These are phyloP conservation scores for Biscogniauxia mediterranea DNA, from an alignment of 2,329 filamentous ascomycete genomes.

Conservation along the genomic window DNA sequence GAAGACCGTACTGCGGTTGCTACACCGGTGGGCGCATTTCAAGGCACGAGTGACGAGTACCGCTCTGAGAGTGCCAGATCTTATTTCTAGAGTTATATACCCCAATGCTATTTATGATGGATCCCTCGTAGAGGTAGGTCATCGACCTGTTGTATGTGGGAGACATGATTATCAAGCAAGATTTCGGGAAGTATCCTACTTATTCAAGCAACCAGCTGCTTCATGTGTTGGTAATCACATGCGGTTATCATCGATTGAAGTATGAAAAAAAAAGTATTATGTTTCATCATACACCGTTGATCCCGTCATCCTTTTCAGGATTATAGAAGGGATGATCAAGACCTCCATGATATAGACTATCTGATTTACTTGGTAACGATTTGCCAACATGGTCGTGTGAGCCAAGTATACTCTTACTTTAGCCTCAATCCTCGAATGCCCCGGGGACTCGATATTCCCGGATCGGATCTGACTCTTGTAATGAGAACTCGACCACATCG, in stretches of 20 bases:
- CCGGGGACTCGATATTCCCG: slow-evolving; percentile 5
- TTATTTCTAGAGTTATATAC: slow-evolving; percentile 27
- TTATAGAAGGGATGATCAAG: no score
- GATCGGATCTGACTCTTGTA: neutral
- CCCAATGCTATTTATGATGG: neutral
- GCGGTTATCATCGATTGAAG: neutral
- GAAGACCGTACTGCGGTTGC: slow-evolving; percentile 29
- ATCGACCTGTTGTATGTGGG: neutral
- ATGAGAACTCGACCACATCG: neutral
- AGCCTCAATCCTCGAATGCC: neutral
- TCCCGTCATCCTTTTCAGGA: no score
- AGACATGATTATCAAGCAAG: neutral
- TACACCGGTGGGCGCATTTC: slow-evolving; percentile 29
- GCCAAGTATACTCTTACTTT: no score
- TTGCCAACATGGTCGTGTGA: no score
- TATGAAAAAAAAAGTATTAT: neutral
- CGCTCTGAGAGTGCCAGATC: slow-evolving; percentile 29
- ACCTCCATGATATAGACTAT: neutral
- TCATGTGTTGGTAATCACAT: neutral
- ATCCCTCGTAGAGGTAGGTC: neutral
- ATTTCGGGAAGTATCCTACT: neutral
- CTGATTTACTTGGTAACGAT: no score
- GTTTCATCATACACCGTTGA: neutral
- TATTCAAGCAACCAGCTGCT: neutral
- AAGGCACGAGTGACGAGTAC: slow-evolving; percentile 27